Evolutionary conservation across 2,329 filamentous ascomycete genomes (phyloP), one percentile per base, ranked within the genome.

Genomic region (Geosmithia flava): DNA sequence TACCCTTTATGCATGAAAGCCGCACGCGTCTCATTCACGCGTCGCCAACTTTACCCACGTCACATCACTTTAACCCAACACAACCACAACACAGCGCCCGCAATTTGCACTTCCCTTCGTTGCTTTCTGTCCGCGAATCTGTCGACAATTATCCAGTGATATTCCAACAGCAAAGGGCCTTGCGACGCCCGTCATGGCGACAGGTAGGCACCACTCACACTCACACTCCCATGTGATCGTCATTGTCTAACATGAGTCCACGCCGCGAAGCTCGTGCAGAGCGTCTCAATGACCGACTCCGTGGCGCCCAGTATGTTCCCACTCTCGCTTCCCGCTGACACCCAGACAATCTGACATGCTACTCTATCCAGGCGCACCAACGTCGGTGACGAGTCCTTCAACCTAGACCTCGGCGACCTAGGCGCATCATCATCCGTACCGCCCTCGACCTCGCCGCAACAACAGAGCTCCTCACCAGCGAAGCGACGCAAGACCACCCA

Each of bases 211-310:
- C 13, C 30, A 13, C 30, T n/a, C 17, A 7, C 8, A 10, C 2
- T 2, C 8, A 17, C n/a, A 3, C 17, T 16, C 13, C 23, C 17
- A 20, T 20, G 37, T 42, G 15, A 19, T 37, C 19, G 11, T 27
- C 20, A 20, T 42, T 27, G 3, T n/a, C 27, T 29, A 17, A 47
- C 30, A 47, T 2, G 16, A n/a, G 4, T 13, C 20, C 23, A 63
- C 63, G 60, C 52, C 61, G 61, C 47, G 61, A 65, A 76, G 73
- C 70, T 39, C 48, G 48, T 27, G 48, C 48, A 37, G 48, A 49
- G 59, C 76, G 78, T 57, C 72, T 82, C 66, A 76, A 78, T 53
- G 72, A 80, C 65, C 78, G 80, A 58, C 74, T 83, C 59, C 78
- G 80, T 52, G 80, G 80, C 52, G 78, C 79, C 42, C 76, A 78